These are phyloP conservation scores for Gossypium herbaceum DNA, from an alignment of 345 rosid genomes.

Conservation along the genomic window DNA sequence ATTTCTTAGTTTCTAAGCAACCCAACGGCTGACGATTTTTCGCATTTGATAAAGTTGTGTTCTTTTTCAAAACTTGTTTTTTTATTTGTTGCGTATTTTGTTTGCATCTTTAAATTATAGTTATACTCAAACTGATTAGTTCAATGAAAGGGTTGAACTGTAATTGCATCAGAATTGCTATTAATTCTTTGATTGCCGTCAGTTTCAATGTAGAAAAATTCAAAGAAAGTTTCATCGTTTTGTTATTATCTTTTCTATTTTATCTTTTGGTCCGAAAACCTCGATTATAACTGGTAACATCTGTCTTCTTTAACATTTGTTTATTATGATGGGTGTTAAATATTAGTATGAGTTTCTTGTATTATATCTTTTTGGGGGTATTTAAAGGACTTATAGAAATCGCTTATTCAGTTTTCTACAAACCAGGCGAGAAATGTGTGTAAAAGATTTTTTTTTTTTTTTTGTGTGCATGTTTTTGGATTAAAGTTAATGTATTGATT, in stretches of 20 bases:
- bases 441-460: not conserved
- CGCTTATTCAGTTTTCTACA: not conserved
- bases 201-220: not conserved
- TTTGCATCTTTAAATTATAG: not conserved
- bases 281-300: not conserved
- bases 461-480: not conserved
- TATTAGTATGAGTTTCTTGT: not conserved
- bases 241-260: not conserved
- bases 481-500: slow-evolving; percentile 4
- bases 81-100: not conserved
- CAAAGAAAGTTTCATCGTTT: not conserved
- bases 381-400: not conserved
- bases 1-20: not conserved
- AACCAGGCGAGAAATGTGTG: not conserved
- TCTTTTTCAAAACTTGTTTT: not conserved
- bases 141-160: not conserved
- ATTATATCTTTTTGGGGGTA: not conserved
- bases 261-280: not conserved
- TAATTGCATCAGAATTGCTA: not conserved
- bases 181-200: not conserved
- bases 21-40: not conserved
- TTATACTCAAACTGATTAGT: not conserved
- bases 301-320: not conserved
- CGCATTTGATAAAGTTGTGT: not conserved
- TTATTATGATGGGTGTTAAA: not conserved